These are phyloP conservation scores for Salix brachista DNA, from an alignment of 345 rosid species.

Conservation along the genomic window DNA sequence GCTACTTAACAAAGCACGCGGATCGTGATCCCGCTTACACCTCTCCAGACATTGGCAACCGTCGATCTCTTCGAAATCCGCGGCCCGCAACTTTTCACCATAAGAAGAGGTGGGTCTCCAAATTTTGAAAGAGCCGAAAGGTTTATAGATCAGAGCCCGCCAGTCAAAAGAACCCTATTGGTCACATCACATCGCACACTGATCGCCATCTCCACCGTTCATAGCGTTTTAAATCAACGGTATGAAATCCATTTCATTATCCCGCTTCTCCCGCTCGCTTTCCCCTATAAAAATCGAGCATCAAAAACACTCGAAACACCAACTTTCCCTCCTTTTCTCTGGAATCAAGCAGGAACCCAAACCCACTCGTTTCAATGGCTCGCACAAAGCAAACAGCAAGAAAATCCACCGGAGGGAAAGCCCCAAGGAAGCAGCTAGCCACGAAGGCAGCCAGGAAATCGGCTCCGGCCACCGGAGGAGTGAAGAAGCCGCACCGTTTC, in stretches of 20 bases:
- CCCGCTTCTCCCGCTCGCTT: neutral
- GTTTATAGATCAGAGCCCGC: no score
- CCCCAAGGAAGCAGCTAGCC: slow-evolving; percentile 24
- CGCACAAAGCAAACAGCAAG: slow-evolving; percentile 30
- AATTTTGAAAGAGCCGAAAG: no score
- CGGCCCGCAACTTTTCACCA: no score
- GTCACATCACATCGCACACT: neutral
- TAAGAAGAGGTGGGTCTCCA: no score
- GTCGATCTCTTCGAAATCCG: no score
- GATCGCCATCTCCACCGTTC: slow-evolving; percentile 27
- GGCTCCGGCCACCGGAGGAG: slow-evolving; percentile 27
- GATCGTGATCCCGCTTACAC: no score
- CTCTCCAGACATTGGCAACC: no score
- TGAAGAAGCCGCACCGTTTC: slow-evolving; percentile 28
- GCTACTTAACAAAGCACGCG: no score
- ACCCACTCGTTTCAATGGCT: slow-evolving; percentile 6
- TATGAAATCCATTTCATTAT: neutral
- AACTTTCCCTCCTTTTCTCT: neutral
- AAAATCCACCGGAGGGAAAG: slow-evolving; percentile 25
- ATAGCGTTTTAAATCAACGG: neutral
- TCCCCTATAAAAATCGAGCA: neutral
- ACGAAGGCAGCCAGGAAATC: slow-evolving; percentile 24
- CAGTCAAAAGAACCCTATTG: neutral
- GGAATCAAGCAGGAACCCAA: neutral
- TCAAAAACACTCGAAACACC: neutral